These are phyloP conservation scores for Phoma sp. DNA, from an alignment of 2,329 filamentous ascomycete species.

Conservation along the genomic window DNA sequence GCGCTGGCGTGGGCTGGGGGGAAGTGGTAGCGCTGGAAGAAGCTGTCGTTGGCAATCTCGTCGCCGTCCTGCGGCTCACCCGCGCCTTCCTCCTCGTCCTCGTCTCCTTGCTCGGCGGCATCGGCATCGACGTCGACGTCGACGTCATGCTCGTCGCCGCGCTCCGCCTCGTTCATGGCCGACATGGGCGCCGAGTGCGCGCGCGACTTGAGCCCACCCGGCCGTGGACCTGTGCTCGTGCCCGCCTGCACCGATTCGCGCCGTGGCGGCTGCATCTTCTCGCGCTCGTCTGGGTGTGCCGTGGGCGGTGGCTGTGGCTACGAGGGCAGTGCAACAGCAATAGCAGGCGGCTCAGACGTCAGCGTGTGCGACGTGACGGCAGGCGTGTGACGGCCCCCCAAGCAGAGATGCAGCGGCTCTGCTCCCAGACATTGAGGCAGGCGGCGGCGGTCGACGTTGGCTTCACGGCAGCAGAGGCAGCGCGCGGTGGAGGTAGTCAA, in stretches of 20 bases:
- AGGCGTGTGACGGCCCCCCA: conserved; percentile 27
- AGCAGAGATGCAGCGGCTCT: conserved; percentile 29
- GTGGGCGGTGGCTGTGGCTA: too few species aligned
- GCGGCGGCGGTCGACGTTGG: too few species aligned
- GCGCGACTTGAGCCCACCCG: conserved; percentile 43
- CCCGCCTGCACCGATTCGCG: conserved; percentile 14
- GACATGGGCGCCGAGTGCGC: conserved; percentile 47
- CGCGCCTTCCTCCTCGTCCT: conserved; percentile 24
- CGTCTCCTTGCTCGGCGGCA: conserved; percentile 26
- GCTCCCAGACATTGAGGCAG: conserved; percentile 29
- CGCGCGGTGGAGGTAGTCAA: neutral
- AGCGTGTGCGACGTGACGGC: conserved; percentile 26
- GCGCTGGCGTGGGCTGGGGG: conserved; percentile 18
- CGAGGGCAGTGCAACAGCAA: too few species aligned
- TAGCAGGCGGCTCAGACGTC: neutral
- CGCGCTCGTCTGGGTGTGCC: too few species aligned
- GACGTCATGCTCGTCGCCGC: neutral
- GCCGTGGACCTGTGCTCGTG: conserved; percentile 24
- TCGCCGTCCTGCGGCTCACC: conserved; percentile 65
- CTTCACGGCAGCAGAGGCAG: neutral
- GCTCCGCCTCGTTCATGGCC: conserved; percentile 35
- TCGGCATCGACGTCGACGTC: too few species aligned
- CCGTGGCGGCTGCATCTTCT: conserved; percentile 17
- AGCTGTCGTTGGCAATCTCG: conserved; percentile 48
- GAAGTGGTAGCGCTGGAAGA: conserved; percentile 52